phyloP scores from a whole-genome alignment of 2,329 filamentous ascomycete genomes.

The Stemphylium lycopersici region DNA sequence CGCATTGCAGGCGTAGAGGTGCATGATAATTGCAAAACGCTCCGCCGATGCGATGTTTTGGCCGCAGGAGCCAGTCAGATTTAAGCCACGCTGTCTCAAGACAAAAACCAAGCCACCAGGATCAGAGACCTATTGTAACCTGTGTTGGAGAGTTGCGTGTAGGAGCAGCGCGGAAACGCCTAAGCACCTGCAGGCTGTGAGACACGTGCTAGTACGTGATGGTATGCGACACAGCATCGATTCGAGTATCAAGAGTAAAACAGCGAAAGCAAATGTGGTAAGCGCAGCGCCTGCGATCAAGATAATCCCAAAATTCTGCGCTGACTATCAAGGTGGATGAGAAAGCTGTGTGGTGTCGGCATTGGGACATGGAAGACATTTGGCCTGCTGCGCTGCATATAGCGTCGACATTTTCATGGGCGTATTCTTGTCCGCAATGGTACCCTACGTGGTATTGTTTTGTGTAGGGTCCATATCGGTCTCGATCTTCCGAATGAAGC shows the following conservation, averaged over 20 bases:
- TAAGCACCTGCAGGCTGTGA: background rate
- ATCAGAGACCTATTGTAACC: too few relatives aligned
- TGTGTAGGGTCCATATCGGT: constrained; percentile 40
- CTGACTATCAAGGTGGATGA: background rate
- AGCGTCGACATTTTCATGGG: background rate
- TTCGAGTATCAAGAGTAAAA: background rate
- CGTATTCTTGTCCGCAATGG: background rate
- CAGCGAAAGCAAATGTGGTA: background rate
- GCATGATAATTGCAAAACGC: too few relatives aligned
- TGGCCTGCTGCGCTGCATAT: background rate
- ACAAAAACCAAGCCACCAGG: background rate
- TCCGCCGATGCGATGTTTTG: too few relatives aligned
- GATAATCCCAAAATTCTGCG: too few relatives aligned
- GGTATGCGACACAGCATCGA: background rate
- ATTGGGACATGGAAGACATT: background rate
- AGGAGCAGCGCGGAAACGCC: background rate
- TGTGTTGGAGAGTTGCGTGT: too few relatives aligned
- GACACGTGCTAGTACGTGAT: constrained; percentile 1
- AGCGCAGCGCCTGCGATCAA: background rate
- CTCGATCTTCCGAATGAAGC: constrained; percentile 60
- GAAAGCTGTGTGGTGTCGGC: background rate
- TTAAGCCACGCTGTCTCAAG: background rate
- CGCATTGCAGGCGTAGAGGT: too few relatives aligned
- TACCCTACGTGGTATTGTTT: constrained; percentile 10
- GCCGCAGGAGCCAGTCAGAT: too few relatives aligned